Base-by-base conservation (phyloP, 2,329 filamentous ascomycete genomes). In the Penicillium expansum region DNA sequence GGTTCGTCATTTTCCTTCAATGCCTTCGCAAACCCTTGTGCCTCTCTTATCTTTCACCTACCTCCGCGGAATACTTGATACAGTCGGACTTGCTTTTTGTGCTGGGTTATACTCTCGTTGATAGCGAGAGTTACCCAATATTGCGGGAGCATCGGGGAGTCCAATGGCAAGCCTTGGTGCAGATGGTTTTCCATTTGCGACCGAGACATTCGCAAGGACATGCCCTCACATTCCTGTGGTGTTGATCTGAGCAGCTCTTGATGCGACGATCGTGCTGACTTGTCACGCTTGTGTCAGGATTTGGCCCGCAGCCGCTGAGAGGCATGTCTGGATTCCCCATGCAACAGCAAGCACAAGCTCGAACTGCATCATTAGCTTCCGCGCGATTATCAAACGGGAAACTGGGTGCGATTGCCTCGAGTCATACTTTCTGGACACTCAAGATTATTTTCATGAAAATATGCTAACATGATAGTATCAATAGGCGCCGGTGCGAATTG, bases 401-500 rank as follows among this genome's bases (percentile, higher is more conserved):
- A 71, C 71, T 82, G 58, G 80, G 81, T 83, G 72, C 71, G 74
- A 57, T 56, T 42, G 48, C 27, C 16, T 50, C 48, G 45, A 27
- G 22, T 29, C 20, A 33, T 32, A 35, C 6, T 29, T 32, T 48
- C 24, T 56, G 27, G 18, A 48, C 49, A 54, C 44, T 45, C 22
- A 35, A 41, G 18, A 32, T 32, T 47, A 38, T 54, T 41, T 27
- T 30, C 38, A 39, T 11, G 27, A 55, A 49, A 27, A 35, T 58
- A 62, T 57, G 63, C 70, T 73, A 65, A 73, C 48, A 27, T 42
- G 33, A 2, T 29, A 51, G 48, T 41, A 42, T 53, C 22, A 67
- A 47, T 70, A 80, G 83, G 82, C 51, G 80, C 76, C 65, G 80
- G 79, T 66, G 77, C 81, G 59, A 81, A 81, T 69, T 85, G 83